Base-by-base conservation (phyloP, 2,329 filamentous ascomycete species). In the Pseudocercospora fijiensis region DNA sequence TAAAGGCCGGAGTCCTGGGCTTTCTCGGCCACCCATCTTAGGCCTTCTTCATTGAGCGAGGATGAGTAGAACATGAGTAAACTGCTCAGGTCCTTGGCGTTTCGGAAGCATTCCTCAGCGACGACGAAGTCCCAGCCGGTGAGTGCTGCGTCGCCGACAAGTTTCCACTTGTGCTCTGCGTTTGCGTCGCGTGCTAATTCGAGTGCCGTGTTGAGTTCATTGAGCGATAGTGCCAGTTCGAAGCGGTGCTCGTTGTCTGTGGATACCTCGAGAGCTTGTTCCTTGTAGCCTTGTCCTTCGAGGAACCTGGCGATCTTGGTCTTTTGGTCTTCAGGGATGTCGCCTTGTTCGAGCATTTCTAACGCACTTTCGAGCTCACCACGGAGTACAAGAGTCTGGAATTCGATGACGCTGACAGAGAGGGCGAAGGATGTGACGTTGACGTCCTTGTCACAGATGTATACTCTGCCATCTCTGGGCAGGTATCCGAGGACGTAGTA, bases 251-350 rank as follows among this genome's bases (percentile, higher is more conserved):
- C 95, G 0, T 90, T 84, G 72, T 99, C 95, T 0, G 94, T 96
- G 9, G 95, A 93, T 16, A 99, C 92, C 70, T 97, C 91, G 16
- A 99, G 85, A 0, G 95, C 95, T 69, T 97, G 85, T 72, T 98
- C 94, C 80, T 98, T 98, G 80, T 96, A 92, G 45, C 94, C 94
- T 78, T 99, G 95, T 2, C 95, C 95, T 78, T 98, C 95, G 59
- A 99, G 84, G 84, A 99, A 99, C 22, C 95, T 89, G 3, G 95
- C 95, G 71, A 99, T 96, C 82, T 98, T 98, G 84, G 96, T 97
- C 78, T 96, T 90, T 77, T 99, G 92, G 68, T 96, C 91, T n/a
- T 88, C 82, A 0, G 94, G 92, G 41, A 99, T 93, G 20, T 89
- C 89, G 4, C 68, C 68, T 49, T 70, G 65, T 87, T 83, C 58